phyloP scores from a whole-genome alignment of 129 eudicot species.

The sunflower (Helianthus annuus) region HanXRQr2.0-SUNRISE NC_035440.2:48000531-48001030 shows the following conservation, averaged over 20 bases:
- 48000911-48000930: not conserved
- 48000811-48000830: constrained; percentile 9
- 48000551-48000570: constrained; percentile 68
- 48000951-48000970: constrained; percentile 5
- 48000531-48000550: constrained; percentile 71
- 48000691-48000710: constrained; percentile 1
- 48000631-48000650: constrained; percentile 59
- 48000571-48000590: constrained; percentile 90
- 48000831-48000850: constrained; percentile 7
- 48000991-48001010: constrained; percentile 94
- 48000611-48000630: constrained; percentile 81
- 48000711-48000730: not conserved
- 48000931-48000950: constrained; percentile 12
- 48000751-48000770: not conserved
- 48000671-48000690: constrained; percentile 11
- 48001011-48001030: constrained; percentile 78
- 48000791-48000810: not conserved
- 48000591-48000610: constrained; percentile 69
- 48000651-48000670: not conserved
- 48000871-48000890: not conserved
- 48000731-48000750: constrained; percentile 20
- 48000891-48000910: constrained; percentile 1
- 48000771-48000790: not conserved
- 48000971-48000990: constrained; percentile 1
- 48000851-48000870: too few relatives aligned